phyloP scores from a whole-genome alignment of 352 stramenopile genomes.

The Globisporangium barbulae region DNA sequence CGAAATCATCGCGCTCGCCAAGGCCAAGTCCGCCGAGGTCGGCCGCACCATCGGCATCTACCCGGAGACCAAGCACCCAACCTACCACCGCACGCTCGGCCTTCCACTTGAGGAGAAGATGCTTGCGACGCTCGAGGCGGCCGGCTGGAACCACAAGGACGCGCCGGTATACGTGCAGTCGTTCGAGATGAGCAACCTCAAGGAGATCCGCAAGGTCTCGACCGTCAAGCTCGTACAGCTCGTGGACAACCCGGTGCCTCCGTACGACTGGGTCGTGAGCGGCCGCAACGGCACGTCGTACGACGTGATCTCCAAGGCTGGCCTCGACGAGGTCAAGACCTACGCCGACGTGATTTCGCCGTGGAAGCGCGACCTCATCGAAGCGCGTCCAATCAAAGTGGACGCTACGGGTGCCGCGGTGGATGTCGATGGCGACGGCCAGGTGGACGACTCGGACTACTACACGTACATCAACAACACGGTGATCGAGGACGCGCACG shows the following conservation, averaged over 20 bases:
- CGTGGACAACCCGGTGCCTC: conserved; percentile 19
- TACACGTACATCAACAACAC: conserved; percentile 34
- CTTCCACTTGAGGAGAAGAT: conserved; percentile 79
- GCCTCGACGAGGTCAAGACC: conserved; percentile 59
- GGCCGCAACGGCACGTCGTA: conserved; percentile 51
- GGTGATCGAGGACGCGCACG: conserved; percentile 56
- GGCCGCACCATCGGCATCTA: conserved; percentile 81
- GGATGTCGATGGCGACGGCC: conserved; percentile 64
- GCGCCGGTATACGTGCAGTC: conserved; percentile 73
- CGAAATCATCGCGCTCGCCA: conserved; percentile 84
- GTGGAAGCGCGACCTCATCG: conserved; percentile 82
- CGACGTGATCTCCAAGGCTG: conserved; percentile 49
- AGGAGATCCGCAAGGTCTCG: conserved; percentile 55
- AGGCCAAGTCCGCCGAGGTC: conserved; percentile 55
- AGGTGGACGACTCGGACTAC: conserved; percentile 60
- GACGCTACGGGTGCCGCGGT: conserved; percentile 35
- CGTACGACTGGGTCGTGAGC: conserved; percentile 65
- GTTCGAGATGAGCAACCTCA: conserved; percentile 75
- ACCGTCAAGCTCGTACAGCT: conserved; percentile 76
- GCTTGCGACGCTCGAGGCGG: conserved; percentile 60
- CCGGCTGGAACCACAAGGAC: conserved; percentile 63
- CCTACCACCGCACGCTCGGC: conserved; percentile 60
- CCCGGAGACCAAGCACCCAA: conserved; percentile 86
- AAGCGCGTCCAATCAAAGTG: conserved; percentile 40
- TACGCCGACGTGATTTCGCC: conserved; percentile 72